Evolutionary conservation across 129 eudicot genomes (phyloP).

Genomic region (Flaveria trinervia): DNA sequence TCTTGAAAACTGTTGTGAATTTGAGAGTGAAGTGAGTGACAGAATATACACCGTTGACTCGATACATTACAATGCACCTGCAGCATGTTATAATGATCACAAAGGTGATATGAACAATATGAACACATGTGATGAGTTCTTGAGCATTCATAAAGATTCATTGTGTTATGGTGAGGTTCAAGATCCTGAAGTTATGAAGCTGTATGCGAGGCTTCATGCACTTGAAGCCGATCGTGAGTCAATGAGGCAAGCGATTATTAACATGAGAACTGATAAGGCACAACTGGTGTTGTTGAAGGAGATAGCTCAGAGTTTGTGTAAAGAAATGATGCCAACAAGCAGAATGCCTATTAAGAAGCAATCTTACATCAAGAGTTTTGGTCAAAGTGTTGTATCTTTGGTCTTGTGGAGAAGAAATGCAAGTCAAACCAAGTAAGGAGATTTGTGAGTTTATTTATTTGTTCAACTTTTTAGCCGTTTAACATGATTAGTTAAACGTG

Average conservation of each 20-base stretch:
- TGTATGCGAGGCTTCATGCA: slow-evolving; percentile 79
- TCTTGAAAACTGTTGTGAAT: slow-evolving; percentile 55
- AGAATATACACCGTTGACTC: slow-evolving; percentile 82
- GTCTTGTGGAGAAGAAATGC: slow-evolving; percentile 71
- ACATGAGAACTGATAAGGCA: slow-evolving; percentile 87
- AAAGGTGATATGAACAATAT: slow-evolving; percentile 45
- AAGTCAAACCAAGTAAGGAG: slow-evolving; percentile 62
- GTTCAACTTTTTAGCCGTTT: too few relatives aligned
- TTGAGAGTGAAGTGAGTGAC: slow-evolving; percentile 68
- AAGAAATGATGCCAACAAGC: slow-evolving; percentile 51
- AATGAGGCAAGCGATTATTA: slow-evolving; percentile 80
- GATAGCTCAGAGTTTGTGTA: slow-evolving; percentile 77
- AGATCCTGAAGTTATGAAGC: slow-evolving; percentile 69
- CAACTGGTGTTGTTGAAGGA: slow-evolving; percentile 70
- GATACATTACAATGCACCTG: slow-evolving; percentile 47
- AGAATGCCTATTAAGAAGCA: slow-evolving; percentile 46
- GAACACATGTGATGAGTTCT: slow-evolving; percentile 43
- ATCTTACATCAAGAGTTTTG: slow-evolving; percentile 32
- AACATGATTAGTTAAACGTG: too few relatives aligned
- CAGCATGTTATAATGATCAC: slow-evolving; percentile 41
- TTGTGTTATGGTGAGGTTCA: slow-evolving; percentile 33
- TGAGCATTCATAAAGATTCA: slow-evolving; percentile 49
- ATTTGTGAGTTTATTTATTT: not conserved
- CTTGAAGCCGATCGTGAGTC: slow-evolving; percentile 95
- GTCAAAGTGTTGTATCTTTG: slow-evolving; percentile 57